These are phyloP conservation scores for Hypericum perforatum DNA, from an alignment of 345 rosid species.

Conservation along the genomic window DNA sequence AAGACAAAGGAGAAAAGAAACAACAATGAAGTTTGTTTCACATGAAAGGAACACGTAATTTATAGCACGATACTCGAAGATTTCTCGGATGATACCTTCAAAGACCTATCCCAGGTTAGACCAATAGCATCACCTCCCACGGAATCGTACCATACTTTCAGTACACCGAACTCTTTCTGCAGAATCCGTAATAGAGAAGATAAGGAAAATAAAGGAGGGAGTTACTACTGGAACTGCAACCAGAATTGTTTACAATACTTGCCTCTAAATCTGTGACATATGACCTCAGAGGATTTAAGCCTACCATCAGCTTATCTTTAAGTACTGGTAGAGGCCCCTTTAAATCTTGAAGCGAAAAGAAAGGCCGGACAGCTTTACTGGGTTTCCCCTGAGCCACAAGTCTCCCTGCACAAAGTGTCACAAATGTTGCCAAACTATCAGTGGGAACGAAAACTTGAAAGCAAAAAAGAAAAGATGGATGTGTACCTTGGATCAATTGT, in stretches of 20 bases:
- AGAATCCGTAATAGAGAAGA: slow-evolving; percentile 4
- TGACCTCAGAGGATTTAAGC: slow-evolving; percentile 67
- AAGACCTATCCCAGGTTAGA: slow-evolving; percentile 59
- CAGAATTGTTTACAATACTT: slow-evolving; percentile 16
- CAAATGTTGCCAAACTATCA: background rate
- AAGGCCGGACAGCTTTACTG: slow-evolving; percentile 51
- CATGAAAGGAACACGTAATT: background rate
- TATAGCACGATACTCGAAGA: background rate
- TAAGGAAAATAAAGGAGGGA: slow-evolving; percentile 6
- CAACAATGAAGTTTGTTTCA: background rate
- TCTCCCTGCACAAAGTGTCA: slow-evolving; percentile 39
- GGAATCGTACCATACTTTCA: slow-evolving; percentile 81
- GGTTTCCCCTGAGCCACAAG: slow-evolving; percentile 60
- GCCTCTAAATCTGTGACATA: slow-evolving; percentile 63
- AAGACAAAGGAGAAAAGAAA: slow-evolving; percentile 2
- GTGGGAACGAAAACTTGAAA: too few species aligned
- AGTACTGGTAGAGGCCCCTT: slow-evolving; percentile 45
- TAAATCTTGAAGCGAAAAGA: slow-evolving; percentile 43
- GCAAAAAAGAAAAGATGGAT: background rate
- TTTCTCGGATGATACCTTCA: slow-evolving; percentile 43
- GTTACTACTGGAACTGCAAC: background rate
- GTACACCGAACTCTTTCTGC: slow-evolving; percentile 48
- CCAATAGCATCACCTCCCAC: slow-evolving; percentile 82
- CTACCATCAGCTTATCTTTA: slow-evolving; percentile 49
- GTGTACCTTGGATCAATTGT: slow-evolving; percentile 53